Conservation (phyloP, 805 yeast genomes). For the Candida jianshihensis region DNA sequence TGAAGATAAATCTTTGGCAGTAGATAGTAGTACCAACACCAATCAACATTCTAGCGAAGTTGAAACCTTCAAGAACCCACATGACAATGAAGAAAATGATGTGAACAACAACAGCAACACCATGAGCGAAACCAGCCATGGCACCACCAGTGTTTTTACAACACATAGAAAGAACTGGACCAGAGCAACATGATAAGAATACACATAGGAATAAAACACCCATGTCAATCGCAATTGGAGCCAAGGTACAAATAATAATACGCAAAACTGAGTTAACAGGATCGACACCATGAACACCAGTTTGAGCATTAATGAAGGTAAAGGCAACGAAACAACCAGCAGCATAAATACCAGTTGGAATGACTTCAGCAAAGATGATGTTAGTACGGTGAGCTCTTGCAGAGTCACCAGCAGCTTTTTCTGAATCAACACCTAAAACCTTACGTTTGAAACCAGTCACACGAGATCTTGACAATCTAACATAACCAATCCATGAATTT, state of each 20-base stretch:
- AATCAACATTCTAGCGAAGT: slow-evolving; percentile 76
- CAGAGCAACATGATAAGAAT: slow-evolving; percentile 91
- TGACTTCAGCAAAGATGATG: slow-evolving; percentile 59
- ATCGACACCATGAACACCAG: slow-evolving; percentile 56
- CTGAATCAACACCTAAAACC: slow-evolving; percentile 69
- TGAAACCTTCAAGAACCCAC: slow-evolving; percentile 96
- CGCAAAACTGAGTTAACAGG: slow-evolving; percentile 66
- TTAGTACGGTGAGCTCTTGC: slow-evolving; percentile 77
- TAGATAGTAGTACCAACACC: slow-evolving; percentile 83
- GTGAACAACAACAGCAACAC: slow-evolving; percentile 85
- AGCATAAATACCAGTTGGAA: slow-evolving; percentile 66
- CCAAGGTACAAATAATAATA: slow-evolving; percentile 74
- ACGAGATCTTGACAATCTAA: slow-evolving; percentile 77
- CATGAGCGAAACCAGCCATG: slow-evolving; percentile 92
- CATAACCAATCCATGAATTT: slow-evolving; percentile 84
- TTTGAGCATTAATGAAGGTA: slow-evolving; percentile 79
- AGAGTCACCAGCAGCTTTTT: slow-evolving; percentile 78
- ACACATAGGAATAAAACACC: slow-evolving; percentile 76
- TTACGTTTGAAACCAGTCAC: slow-evolving; percentile 77
- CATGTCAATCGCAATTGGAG: slow-evolving; percentile 84
- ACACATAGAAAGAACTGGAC: slow-evolving; percentile 90
- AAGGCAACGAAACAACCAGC: slow-evolving; percentile 78
- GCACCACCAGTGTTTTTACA: slow-evolving; percentile 96
- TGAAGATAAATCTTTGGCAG: slow-evolving; percentile 82
- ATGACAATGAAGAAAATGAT: slow-evolving; percentile 83